These are phyloP conservation scores for Lepidium campestre DNA, from an alignment of 441 rosid species.

Conservation along the genomic window DNA sequence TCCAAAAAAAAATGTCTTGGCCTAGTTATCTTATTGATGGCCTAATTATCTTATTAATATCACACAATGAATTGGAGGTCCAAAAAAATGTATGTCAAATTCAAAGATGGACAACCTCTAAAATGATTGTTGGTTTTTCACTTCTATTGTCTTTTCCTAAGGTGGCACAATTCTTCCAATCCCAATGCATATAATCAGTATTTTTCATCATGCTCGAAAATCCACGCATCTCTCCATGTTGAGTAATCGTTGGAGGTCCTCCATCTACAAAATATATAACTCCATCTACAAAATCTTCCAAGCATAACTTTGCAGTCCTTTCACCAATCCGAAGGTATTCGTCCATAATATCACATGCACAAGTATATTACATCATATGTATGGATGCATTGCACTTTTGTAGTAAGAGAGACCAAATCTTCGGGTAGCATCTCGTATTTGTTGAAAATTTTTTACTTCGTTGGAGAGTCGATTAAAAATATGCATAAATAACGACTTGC, in stretches of 20 bases:
- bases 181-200: too few relatives aligned
- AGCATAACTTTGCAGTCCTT: too few relatives aligned
- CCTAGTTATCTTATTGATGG: too few relatives aligned
- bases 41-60: too few relatives aligned
- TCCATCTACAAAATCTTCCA: neutral
- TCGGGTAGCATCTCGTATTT: neutral
- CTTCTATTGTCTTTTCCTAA: neutral
- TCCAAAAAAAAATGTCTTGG: too few relatives aligned
- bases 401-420: neutral
- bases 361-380: neutral
- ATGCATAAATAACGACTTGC: neutral
- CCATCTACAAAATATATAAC: neutral
- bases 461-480: neutral
- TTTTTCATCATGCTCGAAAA: neutral
- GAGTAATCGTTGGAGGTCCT: neutral
- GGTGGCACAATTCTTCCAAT: neutral
- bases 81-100: too few relatives aligned
- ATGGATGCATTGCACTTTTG: neutral
- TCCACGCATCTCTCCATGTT: neutral
- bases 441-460: neutral
- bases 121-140: neutral
- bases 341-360: neutral
- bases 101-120: neutral
- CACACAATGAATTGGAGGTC: neutral
- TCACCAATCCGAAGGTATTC: too few relatives aligned